Base-by-base conservation (phyloP, 176 grass and related monocot species). In the Avena sativa region DNA sequence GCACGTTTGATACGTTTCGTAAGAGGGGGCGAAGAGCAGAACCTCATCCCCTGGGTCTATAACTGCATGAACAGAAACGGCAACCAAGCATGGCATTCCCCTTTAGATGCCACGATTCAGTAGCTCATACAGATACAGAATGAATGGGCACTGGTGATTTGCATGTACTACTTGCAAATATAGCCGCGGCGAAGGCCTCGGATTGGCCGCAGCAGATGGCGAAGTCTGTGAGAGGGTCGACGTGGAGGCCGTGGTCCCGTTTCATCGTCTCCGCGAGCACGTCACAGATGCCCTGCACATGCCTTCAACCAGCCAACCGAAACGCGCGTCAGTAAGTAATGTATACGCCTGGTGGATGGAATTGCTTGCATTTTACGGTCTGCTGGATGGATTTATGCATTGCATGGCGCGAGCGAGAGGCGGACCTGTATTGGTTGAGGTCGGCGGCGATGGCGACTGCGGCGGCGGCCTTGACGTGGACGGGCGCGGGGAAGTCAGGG, bases 281-380 rank as follows among this genome's bases (percentile, higher is more conserved):
- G 26, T 98, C 92, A 80, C 92, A 98, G 84, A 98, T 67, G 5
- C 93, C 93, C 87, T 94, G 96, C 79, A 98, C 96, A 75, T 98
- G 90, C 78, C 95, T 98, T 92, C 71, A 86, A 60, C 12, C 60
- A 76, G 14, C n/a, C 46, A 9, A 6, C 74, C 26, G 20, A 67
- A 85, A 73, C 13, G 3, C 20, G 68, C 8, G 71, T 68, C 8
- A 56, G 11, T 13, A 51, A 12, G 11, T 51, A 11, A 88, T 3
- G 40, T 28, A 66, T 17, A 47, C 12, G 17, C 8, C 52, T 1
- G 53, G 53, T 56, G 47, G 19, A 55, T 12, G 0, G 9, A 66
- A 52, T 79, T 53, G 6, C 32, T 12, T 19, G 26, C 16, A 34
- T 34, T 57, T 19, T 19, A 16, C 16, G 5, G 0, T 6, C 4